Percentiles rank a stretch among this genome's conserved stretches.
Conservation (phyloP, 1,284 basidiomycete genomes). For the Caloboletus inedulis region DNA sequence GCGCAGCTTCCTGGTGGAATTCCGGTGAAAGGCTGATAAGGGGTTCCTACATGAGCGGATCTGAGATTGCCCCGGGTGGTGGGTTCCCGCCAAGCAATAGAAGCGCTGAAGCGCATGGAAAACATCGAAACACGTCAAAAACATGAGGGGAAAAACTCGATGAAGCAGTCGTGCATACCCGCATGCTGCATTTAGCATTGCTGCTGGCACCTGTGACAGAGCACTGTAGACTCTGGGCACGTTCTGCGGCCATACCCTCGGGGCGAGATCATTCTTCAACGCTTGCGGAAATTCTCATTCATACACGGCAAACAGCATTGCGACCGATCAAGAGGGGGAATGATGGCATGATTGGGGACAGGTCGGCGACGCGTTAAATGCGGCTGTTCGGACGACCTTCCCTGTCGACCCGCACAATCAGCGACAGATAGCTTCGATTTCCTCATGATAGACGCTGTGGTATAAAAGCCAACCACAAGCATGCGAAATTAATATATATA, state of each 20-base stretch:
- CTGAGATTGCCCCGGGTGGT: slow-evolving; percentile 26
- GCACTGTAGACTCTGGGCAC: background rate
- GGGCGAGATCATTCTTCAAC: background rate
- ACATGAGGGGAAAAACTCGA: slow-evolving; percentile 26
- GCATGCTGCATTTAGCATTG: slow-evolving; percentile 17
- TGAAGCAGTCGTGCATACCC: slow-evolving; percentile 10
- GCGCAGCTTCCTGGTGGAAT: slow-evolving; percentile 17
- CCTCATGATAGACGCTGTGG: slow-evolving; percentile 20
- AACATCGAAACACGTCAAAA: slow-evolving; percentile 25
- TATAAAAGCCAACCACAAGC: slow-evolving; percentile 3
- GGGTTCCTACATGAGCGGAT: slow-evolving; percentile 17
- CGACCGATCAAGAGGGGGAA: slow-evolving; percentile 22
- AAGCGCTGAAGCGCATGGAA: slow-evolving; percentile 14
- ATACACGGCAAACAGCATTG: slow-evolving; percentile 18
- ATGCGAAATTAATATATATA: slow-evolving; percentile 17
- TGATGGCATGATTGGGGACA: slow-evolving; percentile 31
- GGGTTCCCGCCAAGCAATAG: slow-evolving; percentile 20
- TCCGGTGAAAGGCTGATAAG: slow-evolving; percentile 34
- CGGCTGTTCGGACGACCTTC: slow-evolving; percentile 11
- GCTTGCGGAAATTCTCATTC: slow-evolving; percentile 11
- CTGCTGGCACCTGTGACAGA: slow-evolving; percentile 7
- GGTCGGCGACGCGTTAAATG: slow-evolving; percentile 26
- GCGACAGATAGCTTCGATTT: slow-evolving; percentile 20
- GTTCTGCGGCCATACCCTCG: slow-evolving; percentile 5
- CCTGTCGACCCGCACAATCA: slow-evolving; percentile 22